These are phyloP conservation scores for Kurtzmaniella quercitrusa DNA, from an alignment of 1,139 yeast species.

Conservation along the genomic window DNA sequence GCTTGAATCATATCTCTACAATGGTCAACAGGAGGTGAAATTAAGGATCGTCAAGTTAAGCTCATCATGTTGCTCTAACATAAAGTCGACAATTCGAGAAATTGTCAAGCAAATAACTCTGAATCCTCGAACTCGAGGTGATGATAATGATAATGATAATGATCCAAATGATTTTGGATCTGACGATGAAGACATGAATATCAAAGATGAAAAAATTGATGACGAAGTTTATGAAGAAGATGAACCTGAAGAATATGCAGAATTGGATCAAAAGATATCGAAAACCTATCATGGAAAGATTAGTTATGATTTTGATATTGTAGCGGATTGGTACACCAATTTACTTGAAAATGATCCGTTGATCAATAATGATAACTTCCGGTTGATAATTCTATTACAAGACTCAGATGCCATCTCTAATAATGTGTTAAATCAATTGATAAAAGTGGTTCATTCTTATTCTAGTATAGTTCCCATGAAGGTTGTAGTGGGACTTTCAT, in stretches of 20 bases:
- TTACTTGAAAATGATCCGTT: conserved; percentile 10
- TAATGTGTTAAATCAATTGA: conserved; percentile 46
- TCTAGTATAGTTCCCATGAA: conserved; percentile 36
- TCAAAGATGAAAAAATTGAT: conserved; percentile 13
- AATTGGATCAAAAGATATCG: conserved; percentile 6
- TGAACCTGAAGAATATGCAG: conserved; percentile 10
- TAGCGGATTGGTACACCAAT: conserved; percentile 41
- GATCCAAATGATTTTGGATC: conserved; percentile 12
- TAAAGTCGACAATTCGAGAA: conserved; percentile 36
- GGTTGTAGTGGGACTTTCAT: conserved; percentile 51
- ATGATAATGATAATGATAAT: conserved; percentile 7
- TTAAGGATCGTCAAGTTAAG: conserved; percentile 33
- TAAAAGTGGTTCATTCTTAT: conserved; percentile 42
- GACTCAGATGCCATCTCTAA: conserved; percentile 60
- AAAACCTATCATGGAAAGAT: conserved; percentile 28
- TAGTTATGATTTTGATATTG: conserved; percentile 50
- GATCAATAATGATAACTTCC: conserved; percentile 11
- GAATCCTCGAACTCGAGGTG: conserved; percentile 12
- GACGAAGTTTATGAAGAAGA: conserved; percentile 11
- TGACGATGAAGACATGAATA: conserved; percentile 9
- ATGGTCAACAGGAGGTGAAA: conserved; percentile 8
- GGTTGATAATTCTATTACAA: conserved; percentile 50
- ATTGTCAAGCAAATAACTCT: conserved; percentile 30
- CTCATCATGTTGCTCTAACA: conserved; percentile 39
- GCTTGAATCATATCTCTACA: conserved; percentile 24